These are phyloP conservation scores for Gossypium turneri DNA, from an alignment of 345 rosid species.

Conservation along the genomic window DNA sequence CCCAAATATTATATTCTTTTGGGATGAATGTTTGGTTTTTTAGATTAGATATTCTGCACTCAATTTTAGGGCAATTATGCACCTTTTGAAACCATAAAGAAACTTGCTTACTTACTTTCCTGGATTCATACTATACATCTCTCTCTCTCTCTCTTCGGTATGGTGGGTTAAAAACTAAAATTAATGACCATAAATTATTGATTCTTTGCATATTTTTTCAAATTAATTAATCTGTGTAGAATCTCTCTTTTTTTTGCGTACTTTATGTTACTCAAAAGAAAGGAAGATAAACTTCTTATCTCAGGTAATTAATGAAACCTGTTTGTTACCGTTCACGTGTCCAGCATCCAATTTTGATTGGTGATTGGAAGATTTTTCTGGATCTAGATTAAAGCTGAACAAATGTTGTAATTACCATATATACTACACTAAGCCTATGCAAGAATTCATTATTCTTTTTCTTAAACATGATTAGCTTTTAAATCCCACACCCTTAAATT, in stretches of 20 bases:
- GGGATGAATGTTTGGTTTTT: conserved; percentile 25
- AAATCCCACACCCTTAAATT: neutral
- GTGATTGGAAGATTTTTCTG: neutral
- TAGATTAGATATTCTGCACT: conserved; percentile 60
- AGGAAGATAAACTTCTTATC: neutral
- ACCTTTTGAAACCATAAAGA: conserved; percentile 61
- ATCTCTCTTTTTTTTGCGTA: neutral
- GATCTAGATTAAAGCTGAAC: neutral
- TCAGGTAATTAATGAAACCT: conserved; percentile 15
- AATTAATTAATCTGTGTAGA: conserved; percentile 27
- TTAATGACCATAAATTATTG: too few relatives aligned
- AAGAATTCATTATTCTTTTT: neutral
- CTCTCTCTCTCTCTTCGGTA: conserved; percentile 18
- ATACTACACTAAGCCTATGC: neutral
- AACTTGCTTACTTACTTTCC: conserved; percentile 31
- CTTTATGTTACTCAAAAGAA: neutral
- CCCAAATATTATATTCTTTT: conserved; percentile 49
- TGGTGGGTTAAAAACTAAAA: neutral
- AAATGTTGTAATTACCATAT: neutral
- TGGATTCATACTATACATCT: conserved; percentile 38
- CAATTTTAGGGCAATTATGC: conserved; percentile 47
- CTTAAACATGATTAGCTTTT: neutral
- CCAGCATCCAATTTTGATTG: neutral
- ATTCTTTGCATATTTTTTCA: conserved; percentile 25
- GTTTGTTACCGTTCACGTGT: conserved; percentile 22